A percentile compares a stretch with the other conserved stretches of the same genome.
phyloP scores from a whole-genome alignment of 345 rosid species.

The Garcia nutans region DNA sequence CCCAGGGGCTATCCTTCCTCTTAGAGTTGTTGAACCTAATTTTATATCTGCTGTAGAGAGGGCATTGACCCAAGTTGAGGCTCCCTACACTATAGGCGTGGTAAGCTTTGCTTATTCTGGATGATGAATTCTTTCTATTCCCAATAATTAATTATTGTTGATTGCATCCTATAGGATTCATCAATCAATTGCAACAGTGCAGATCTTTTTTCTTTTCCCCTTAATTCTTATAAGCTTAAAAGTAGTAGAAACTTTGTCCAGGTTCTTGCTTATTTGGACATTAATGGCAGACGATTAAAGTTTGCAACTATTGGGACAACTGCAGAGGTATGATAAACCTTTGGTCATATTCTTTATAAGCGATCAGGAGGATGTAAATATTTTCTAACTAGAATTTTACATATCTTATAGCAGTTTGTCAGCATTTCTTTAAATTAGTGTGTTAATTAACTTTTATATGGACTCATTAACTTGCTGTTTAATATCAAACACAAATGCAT shows the following conservation, averaged over 20 bases:
- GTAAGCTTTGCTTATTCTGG: conserved; percentile 41
- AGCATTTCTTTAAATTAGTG: background rate
- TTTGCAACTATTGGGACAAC: conserved; percentile 81
- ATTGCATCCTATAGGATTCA: too few species aligned
- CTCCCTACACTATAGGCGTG: conserved; percentile 86
- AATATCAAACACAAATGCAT: background rate
- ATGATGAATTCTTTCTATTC: conserved; percentile 5
- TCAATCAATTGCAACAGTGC: background rate
- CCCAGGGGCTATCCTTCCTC: conserved; percentile 95
- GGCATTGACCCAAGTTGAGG: conserved; percentile 65
- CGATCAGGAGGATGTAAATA: background rate
- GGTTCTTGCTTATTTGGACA: conserved; percentile 61
- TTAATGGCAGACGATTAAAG: conserved; percentile 35
- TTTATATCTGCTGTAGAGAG: conserved; percentile 80
- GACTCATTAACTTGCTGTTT: background rate
- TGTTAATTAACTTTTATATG: background rate
- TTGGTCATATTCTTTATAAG: background rate
- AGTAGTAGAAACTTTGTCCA: conserved; percentile 28
- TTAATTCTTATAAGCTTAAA: conserved; percentile 8
- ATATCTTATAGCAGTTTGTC: background rate
- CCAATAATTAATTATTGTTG: too few species aligned
- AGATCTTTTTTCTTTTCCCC: background rate
- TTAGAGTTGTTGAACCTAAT: conserved; percentile 69
- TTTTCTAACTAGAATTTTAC: background rate
- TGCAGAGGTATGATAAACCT: conserved; percentile 64